Evolutionary conservation across 345 rosid species (phyloP), one percentile per base, ranked within the genome.

Genomic region (Hirschfeldia incana): DNA sequence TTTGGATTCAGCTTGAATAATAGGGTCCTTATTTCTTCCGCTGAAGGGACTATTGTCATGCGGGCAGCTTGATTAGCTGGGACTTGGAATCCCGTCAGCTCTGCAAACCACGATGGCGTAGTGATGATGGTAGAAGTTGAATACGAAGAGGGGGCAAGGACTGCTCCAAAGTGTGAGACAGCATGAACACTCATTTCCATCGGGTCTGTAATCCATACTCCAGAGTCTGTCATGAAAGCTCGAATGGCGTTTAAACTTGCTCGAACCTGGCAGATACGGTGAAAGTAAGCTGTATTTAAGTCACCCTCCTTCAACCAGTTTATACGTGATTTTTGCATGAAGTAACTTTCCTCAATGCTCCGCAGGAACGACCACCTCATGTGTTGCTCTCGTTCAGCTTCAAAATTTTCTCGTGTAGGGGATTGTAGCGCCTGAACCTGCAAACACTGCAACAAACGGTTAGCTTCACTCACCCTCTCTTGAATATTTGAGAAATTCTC

Each of bases 11-110:
- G 6, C 16, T 46, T 46, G 5, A 46, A 46, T 3, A 13, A 46
- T 1, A 46, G 5, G 1, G n/a, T 6, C 6, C 13, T 46, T 42
- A 42, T 10, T 4, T 42, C 49, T 1, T 42, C 13, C 1, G n/a
- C 0, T 0, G 15, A 3, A 13, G 3, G 11, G 2, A 4, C 15
- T 0, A 10, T 0, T 16, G 13, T 46, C 4, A 28, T 4, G n/a
- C 11, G 15, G 0, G n/a, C 5, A 0, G 0, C 13, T 0, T 3
- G 1, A 0, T n/a, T 3, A 2, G 11, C 1, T 28, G 49, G 8
- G 1, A 42, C 3, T 1, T 42, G 49, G 13, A 42, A 42, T 1
- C 49, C 49, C 8, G 13, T 9, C 0, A 42, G 49, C 0, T 42
- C 49, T 8, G 2, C 3, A 42, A 42, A 42, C 49, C 49, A 42